These are phyloP conservation scores for Calonectria leucothoes DNA, from an alignment of 2,329 filamentous ascomycete genomes.

Conservation along the genomic window DNA sequence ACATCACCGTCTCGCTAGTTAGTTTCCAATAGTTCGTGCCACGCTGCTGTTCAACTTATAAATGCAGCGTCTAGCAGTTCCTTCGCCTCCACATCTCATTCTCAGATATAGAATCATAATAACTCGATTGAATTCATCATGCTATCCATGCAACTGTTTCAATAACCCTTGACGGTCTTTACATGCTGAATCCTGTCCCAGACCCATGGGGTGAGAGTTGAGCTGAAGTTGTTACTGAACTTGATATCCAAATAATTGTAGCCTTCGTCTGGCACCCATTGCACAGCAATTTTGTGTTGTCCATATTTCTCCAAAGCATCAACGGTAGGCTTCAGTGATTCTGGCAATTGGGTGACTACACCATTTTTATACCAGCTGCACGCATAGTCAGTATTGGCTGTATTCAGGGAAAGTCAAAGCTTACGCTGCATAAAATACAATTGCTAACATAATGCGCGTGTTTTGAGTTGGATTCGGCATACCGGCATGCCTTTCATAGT, in stretches of 20 bases:
- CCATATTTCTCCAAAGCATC: not conserved
- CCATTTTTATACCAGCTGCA: not conserved
- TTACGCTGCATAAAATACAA: not conserved
- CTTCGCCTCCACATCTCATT: no score
- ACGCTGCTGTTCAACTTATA: no score
- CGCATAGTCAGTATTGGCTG: not conserved
- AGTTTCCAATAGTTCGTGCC: no score
- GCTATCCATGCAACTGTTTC: no score
- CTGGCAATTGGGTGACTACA: not conserved
- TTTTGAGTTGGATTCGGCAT: not conserved
- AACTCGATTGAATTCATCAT: not conserved
- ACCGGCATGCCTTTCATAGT: not conserved
- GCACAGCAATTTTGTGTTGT: not conserved
- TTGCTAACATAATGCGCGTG: not conserved
- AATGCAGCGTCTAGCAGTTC: no score
- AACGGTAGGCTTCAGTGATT: not conserved
- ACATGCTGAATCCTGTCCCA: slow-evolving; percentile 32
- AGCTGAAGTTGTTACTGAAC: slow-evolving; percentile 43
- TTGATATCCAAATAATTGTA: slow-evolving; percentile 36
- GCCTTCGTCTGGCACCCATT: not conserved
- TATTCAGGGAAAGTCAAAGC: not conserved
- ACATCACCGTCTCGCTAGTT: no score
- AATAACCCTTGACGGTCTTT: slow-evolving; percentile 5
- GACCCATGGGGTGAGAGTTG: slow-evolving; percentile 29
- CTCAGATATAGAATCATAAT: no score